phyloP scores from a whole-genome alignment of 2,329 filamentous ascomycete species.

The Bipolaris cookei region DNA sequence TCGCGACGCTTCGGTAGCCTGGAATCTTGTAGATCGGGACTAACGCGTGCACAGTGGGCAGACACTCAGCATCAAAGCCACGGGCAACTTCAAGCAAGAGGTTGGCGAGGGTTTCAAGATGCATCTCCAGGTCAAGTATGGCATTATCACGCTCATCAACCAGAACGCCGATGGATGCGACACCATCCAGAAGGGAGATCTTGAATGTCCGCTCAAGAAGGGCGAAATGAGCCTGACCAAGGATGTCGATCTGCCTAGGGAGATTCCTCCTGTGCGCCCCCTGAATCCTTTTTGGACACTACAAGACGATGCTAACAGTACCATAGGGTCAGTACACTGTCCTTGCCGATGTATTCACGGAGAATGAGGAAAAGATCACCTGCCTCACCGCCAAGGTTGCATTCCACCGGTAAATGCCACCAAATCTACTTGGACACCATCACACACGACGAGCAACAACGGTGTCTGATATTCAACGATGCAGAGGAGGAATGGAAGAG shows the following conservation, averaged over 20 bases:
- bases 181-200: slow-evolving; percentile 83
- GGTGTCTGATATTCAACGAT: slow-evolving; percentile 19
- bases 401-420: slow-evolving; percentile 58
- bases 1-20: not conserved
- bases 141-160: slow-evolving; percentile 85
- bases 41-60: slow-evolving; percentile 65
- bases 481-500: slow-evolving; percentile 11
- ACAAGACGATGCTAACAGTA: slow-evolving; percentile 19
- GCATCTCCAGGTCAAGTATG: slow-evolving; percentile 87
- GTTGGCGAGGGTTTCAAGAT: slow-evolving; percentile 83
- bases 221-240: slow-evolving; percentile 77
- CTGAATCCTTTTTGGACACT: not conserved
- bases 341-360: slow-evolving; percentile 80
- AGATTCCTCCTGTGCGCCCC: slow-evolving; percentile 83
- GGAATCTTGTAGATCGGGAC: not conserved
- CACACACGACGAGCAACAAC: slow-evolving; percentile 18
- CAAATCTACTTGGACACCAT: slow-evolving; percentile 6
- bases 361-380: slow-evolving; percentile 76
- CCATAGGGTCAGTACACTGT: slow-evolving; percentile 86
- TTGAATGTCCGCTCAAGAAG: slow-evolving; percentile 85
- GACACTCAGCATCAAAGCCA: slow-evolving; percentile 78
- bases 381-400: slow-evolving; percentile 79
- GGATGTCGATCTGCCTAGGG: slow-evolving; percentile 79
- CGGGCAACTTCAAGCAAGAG: slow-evolving; percentile 72
- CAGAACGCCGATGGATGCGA: slow-evolving; percentile 86